phyloP scores from a whole-genome alignment of 768 basidiomycete genomes.

The Leccinum subtestaceum region DNA sequence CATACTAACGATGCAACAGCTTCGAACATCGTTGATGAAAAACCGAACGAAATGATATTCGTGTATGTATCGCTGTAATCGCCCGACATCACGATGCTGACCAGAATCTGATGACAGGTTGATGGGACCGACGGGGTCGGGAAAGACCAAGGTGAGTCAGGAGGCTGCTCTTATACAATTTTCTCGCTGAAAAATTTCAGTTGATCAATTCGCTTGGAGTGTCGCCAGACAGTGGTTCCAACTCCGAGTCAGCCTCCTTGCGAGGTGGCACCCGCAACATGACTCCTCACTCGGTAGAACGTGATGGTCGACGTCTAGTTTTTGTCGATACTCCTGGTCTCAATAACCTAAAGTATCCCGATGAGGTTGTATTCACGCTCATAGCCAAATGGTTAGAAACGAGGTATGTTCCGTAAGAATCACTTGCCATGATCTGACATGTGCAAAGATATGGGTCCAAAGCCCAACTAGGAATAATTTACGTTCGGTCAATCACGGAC shows the following conservation, averaged over 20 bases:
- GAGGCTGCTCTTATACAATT: too few species aligned
- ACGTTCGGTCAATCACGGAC: conserved; percentile 8
- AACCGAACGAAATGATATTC: neutral
- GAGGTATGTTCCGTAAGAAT: neutral
- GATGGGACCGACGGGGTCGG: conserved; percentile 2
- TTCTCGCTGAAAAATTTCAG: neutral
- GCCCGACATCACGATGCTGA: neutral
- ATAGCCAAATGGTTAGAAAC: neutral
- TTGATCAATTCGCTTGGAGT: conserved; percentile 1
- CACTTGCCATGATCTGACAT: neutral
- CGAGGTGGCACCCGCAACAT: neutral
- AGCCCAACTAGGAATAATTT: conserved; percentile 2
- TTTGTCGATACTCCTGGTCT: conserved; percentile 11
- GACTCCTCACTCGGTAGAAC: neutral
- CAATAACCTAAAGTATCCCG: neutral
- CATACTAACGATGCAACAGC: neutral
- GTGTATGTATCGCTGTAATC: neutral
- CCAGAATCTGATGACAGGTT: neutral
- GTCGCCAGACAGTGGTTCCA: neutral
- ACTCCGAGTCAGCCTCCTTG: neutral
- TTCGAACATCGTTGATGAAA: neutral
- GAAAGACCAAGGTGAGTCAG: conserved; percentile 5
- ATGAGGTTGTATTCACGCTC: neutral
- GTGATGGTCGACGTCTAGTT: conserved; percentile 1
- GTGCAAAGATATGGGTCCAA: neutral